phyloP scores from a whole-genome alignment of 345 rosid genomes.

The Lepidium africanum region DNA sequence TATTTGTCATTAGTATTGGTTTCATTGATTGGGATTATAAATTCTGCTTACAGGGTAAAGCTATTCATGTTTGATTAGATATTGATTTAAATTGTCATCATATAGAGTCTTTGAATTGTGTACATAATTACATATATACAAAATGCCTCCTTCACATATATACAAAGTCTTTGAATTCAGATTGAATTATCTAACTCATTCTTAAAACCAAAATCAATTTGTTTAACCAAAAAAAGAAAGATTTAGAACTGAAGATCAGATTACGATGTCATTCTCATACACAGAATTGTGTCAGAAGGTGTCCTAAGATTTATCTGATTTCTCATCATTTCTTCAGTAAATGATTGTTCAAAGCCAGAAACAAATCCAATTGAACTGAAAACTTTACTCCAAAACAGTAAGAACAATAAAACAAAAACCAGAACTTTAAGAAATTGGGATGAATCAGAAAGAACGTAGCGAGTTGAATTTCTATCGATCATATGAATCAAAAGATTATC shows the following conservation, averaged over 20 bases:
- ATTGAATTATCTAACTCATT: too few species aligned
- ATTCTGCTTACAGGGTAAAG: background rate
- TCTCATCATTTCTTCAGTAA: slow-evolving; percentile 32
- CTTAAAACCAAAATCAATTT: background rate
- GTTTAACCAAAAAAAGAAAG: background rate
- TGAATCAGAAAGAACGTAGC: slow-evolving; percentile 35
- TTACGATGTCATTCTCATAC: slow-evolving; percentile 42
- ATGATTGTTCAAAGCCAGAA: background rate
- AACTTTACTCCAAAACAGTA: background rate
- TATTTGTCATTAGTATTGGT: background rate
- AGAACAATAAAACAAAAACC: background rate
- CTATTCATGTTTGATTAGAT: background rate
- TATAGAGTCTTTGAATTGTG: background rate
- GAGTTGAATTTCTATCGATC: slow-evolving; percentile 27
- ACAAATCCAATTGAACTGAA: background rate
- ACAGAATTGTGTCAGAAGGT: slow-evolving; percentile 53
- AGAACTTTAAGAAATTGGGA: background rate
- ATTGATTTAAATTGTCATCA: background rate
- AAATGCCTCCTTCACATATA: background rate
- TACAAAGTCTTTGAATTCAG: too few species aligned
- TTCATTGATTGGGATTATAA: background rate
- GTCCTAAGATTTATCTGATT: slow-evolving; percentile 48
- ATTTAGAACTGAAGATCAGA: slow-evolving; percentile 36
- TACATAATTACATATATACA: background rate
- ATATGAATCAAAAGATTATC: slow-evolving; percentile 17